Base-by-base conservation (phyloP, 441 rosid genomes). In the Adansonia rubrostipa region DNA sequence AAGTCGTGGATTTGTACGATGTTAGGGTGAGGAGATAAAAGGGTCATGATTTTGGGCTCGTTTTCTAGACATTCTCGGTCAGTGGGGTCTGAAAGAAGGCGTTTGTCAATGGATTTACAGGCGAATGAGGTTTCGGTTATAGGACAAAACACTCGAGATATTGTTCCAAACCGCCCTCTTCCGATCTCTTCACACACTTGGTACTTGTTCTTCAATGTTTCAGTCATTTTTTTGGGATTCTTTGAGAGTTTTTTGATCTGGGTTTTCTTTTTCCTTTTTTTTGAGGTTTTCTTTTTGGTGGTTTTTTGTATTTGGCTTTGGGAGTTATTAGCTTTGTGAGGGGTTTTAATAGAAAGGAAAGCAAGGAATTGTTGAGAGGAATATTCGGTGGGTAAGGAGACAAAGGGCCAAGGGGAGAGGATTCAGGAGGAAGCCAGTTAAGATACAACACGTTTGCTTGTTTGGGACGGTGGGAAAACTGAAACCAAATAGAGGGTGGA, bases 121-220 rank as follows among this genome's bases (percentile, higher is more conserved):
- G 98, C 98, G 85, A 84, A 92, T 82, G 86, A 89, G 7, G 80
- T 69, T 83, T 81, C 82, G 0, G 86, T 81, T 40, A 69, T 57
- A 1, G 91, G 88, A 1, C 89, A 92, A 81, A 91, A 90, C 60
- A 94, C 88, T 28, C 98, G 96, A 19, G 65, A 80, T 84, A 94
- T 83, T 11, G 84, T 88, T 73, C 98, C 98, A 83, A 92, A 94
- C 20, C 95, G 84, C 9, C 98, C 98, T 2, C 97, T 83, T 45
- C 96, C 98, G 82, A 94, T 84, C 86, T 92, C 98, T 73, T 90
- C 96, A 67, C 89, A 85, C 22, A 88, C 56, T 40, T 89, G 92
- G 86, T 94, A 94, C 36, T 79, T 83, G 80, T 81, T 84, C 81
- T 73, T 84, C 15, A 91, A 40, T 1, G 84, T 40, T 3, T 84